phyloP scores from a whole-genome alignment of 306 rosid species.

The Dryas drummondii region DNA sequence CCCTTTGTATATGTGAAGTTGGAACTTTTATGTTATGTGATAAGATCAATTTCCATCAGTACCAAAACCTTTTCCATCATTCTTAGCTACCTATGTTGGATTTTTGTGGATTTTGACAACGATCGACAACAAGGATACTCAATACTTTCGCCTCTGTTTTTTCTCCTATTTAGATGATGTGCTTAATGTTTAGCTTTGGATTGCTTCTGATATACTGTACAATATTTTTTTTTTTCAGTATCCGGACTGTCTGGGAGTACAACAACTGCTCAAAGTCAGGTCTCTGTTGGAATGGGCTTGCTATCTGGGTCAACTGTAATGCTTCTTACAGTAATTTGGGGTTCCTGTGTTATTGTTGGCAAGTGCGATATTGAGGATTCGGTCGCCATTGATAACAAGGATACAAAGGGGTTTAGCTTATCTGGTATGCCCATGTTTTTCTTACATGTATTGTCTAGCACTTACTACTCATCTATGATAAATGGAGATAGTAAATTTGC shows the following conservation, averaged over 20 bases:
- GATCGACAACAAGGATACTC: not conserved
- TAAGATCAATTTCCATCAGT: not conserved
- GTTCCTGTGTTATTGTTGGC: conserved; percentile 61
- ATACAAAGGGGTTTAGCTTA: conserved; percentile 49
- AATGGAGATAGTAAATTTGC: not conserved
- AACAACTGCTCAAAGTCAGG: conserved; percentile 64
- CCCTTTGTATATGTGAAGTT: not conserved
- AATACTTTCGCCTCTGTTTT: not conserved
- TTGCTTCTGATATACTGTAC: not conserved
- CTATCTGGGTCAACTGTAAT: conserved; percentile 75
- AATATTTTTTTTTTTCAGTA: conserved; percentile 38
- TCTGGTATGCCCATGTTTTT: conserved; percentile 31
- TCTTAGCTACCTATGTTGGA: no score
- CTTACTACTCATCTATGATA: not conserved
- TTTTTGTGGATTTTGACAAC: not conserved
- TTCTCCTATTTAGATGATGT: not conserved
- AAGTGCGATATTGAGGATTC: conserved; percentile 49
- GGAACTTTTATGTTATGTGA: not conserved
- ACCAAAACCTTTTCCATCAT: not conserved
- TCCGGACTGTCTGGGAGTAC: conserved; percentile 63
- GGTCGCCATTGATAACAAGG: conserved; percentile 28
- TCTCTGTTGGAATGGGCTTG: conserved; percentile 73
- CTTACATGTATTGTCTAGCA: not conserved
- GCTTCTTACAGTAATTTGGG: conserved; percentile 70
- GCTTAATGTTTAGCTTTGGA: not conserved